phyloP scores from a whole-genome alignment of 495 filamentous ascomycete genomes.

The Neurospora sublineolata region DNA sequence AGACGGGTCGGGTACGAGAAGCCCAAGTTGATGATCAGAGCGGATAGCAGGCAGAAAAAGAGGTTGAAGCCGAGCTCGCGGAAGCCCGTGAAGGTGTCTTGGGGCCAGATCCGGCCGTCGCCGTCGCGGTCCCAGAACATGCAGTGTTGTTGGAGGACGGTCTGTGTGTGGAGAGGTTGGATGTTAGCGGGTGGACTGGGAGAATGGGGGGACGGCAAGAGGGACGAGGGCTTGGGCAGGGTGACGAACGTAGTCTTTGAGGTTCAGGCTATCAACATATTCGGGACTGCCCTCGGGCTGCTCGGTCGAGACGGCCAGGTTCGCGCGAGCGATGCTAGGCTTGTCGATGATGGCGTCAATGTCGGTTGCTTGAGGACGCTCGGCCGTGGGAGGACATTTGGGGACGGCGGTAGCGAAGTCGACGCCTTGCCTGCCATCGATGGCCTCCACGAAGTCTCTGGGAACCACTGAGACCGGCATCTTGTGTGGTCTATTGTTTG shows the following conservation, averaged over 20 bases:
- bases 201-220: background rate
- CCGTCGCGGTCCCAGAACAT: conserved; percentile 36
- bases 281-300: conserved; percentile 23
- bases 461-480: background rate
- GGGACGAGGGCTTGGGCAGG: background rate
- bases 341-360: conserved; percentile 5
- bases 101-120: conserved; percentile 42
- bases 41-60: conserved; percentile 31
- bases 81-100: conserved; percentile 44
- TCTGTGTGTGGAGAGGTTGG: conserved; percentile 8
- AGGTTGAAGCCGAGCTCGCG: conserved; percentile 39
- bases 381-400: background rate
- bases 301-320: conserved; percentile 20
- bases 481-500: background rate
- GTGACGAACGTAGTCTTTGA: conserved; percentile 1
- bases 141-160: conserved; percentile 42
- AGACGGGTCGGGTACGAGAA: conserved; percentile 42
- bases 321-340: conserved; percentile 23
- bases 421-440: background rate
- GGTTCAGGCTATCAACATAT: background rate
- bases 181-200: background rate
- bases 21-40: conserved; percentile 35
- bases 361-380: conserved; percentile 8
- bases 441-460: background rate
- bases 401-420: conserved; percentile 4